Conservation (phyloP, 176 grass and related monocot species). For the Poa pratensis region DNA sequence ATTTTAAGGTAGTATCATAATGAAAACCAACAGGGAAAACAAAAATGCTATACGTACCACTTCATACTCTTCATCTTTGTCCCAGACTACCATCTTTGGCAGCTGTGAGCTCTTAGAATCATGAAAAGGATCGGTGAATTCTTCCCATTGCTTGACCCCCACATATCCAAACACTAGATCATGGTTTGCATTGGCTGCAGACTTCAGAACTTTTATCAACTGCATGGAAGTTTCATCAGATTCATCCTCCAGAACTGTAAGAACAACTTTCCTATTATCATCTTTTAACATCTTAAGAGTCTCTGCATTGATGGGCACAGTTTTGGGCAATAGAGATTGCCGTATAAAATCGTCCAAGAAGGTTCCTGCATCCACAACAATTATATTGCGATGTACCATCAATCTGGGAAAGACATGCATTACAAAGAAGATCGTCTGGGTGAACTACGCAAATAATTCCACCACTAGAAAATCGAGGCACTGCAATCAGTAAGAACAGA, state of each 20-base stretch:
- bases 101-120: slow-evolving; percentile 55
- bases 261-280: slow-evolving; percentile 81
- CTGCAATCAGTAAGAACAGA: neutral
- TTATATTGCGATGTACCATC: slow-evolving; percentile 13
- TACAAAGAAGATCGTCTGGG: slow-evolving; percentile 6
- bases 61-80: slow-evolving; percentile 84
- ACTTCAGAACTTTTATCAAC: slow-evolving; percentile 74
- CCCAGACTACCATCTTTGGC: slow-evolving; percentile 86
- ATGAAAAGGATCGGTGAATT: slow-evolving; percentile 79
- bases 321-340: slow-evolving; percentile 78
- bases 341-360: slow-evolving; percentile 90
- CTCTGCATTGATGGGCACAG: slow-evolving; percentile 67
- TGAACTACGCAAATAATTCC: slow-evolving; percentile 25
- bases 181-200: slow-evolving; percentile 81
- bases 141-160: slow-evolving; percentile 82
- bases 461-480: slow-evolving; percentile 20
- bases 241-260: slow-evolving; percentile 77
- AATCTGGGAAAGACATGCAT: slow-evolving; percentile 26
- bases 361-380: slow-evolving; percentile 50
- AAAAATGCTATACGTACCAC: slow-evolving; percentile 59
- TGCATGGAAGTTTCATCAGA: slow-evolving; percentile 58
- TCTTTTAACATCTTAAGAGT: slow-evolving; percentile 78
- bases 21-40: neutral
- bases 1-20: neutral
- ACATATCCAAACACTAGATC: slow-evolving; percentile 91